Evolutionary conservation across 1,284 basidiomycete genomes (phyloP).

Genomic region (Rhodotorula sp.): DNA sequence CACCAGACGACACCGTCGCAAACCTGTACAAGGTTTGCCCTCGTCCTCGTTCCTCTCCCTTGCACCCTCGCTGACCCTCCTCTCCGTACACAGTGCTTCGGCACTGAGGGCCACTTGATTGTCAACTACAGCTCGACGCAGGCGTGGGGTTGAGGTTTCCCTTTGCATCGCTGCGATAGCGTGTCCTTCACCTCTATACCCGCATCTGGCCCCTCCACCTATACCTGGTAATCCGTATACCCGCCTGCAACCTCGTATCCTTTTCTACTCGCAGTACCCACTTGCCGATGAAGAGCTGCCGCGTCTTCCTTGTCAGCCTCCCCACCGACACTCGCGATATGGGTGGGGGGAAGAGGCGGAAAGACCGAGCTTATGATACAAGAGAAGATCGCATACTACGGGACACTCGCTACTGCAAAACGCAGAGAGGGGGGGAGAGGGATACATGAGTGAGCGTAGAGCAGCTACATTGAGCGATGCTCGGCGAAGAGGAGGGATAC

Average conservation of each 20-base stretch:
- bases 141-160: constrained; percentile 62
- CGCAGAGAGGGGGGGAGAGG: no score
- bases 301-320: no score
- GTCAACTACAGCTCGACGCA: constrained; percentile 86
- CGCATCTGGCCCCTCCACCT: not conserved
- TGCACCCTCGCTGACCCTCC: not conserved
- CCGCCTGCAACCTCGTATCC: no score
- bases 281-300: no score
- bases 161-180: not conserved
- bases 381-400: no score
- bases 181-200: not conserved
- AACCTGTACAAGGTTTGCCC: constrained; percentile 61
- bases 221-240: not conserved
- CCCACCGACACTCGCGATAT: no score
- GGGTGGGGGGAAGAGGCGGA: no score
- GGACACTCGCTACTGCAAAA: no score
- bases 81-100: constrained; percentile 68
- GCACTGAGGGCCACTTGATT: constrained; percentile 89
- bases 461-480: no score
- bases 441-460: not conserved
- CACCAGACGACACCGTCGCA: constrained; percentile 87
- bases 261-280: no score
- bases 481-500: not conserved
- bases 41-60: not conserved
- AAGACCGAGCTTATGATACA: no score